Base-by-base conservation (phyloP, 495 filamentous ascomycete species). In the Penicillium diatomitis region DNA sequence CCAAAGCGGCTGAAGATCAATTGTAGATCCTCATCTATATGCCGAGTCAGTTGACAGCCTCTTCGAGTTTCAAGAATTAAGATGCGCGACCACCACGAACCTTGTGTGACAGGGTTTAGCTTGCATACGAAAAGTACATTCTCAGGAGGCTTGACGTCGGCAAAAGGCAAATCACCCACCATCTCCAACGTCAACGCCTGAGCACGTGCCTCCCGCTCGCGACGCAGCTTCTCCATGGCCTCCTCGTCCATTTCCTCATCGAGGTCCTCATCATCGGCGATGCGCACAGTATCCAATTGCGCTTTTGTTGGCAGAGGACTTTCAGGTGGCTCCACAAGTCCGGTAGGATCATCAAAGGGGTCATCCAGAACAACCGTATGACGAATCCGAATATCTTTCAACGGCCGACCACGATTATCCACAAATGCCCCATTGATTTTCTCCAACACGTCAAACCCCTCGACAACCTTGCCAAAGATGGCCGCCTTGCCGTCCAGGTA, bases 41-140 rank as follows among this genome's bases (percentile, higher is more conserved):
- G 6, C 2, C n/a, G 44, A 41, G 37, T 41, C 56, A 32, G 32
- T 50, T 54, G 48, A 47, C 40, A 44, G 38, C 8, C 10, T 20
- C 30, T 9, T 28, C 9, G 36, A 10, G 8, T 9, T 11, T 7
- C 33, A 20, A 4, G 2, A n/a, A 36, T 37, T 2, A 32, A 44
- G 41, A 0, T 36, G 20, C 20, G 20, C 20, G 20, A 20, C 20
- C 20, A 20, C 6, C 29, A 51, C 67, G 47, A 61, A 82, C 80
- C 80, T 81, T 83, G 81, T 44, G 92, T 98, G 41, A 98, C 90
- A 0, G 94, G 94, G 52, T 98, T 98, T 27, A 98, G 74, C 64
- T 98, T 97, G 83, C 92, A 98, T 50, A 98, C 92, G 60, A 98
- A 98, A 8, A 98, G 74, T 30, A 98, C 83, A 61, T 98, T 96